Evolutionary conservation across 495 filamentous ascomycete genomes (phyloP), one percentile per base, ranked within the genome.

Genomic region (Lindgomyces ingoldianus): DNA sequence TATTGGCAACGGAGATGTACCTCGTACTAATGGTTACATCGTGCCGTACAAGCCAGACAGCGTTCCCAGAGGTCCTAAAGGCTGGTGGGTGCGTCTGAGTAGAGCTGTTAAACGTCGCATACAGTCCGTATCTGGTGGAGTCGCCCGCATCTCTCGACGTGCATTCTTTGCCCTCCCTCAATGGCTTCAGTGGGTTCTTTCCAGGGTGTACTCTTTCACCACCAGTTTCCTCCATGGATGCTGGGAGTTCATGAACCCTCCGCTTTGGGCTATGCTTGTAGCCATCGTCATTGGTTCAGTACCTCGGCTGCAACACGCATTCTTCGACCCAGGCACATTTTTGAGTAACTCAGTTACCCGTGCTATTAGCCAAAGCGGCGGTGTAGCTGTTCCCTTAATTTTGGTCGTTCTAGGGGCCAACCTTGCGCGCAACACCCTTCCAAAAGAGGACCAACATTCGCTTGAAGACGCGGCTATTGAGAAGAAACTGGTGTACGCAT

Each of bases 181-280:
- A 3, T 76, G 83, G 3, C 25, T 88, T 0, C 88, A 90, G 69
- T 81, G 76, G 22, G 56, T 68, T 0, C 72, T 93, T 3, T 73
- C 76, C 4, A 75, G 70, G 18, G 60, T 80, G n/a, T 73, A 75
- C 36, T 73, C 67, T 27, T 76, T 76, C 26, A 30, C 78, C 55
- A 39, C 70, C n/a, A 80, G 79, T 12, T 88, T 93, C 69, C 72
- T 83, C 54, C 67, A 74, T 39, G 91, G 91, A 30, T 64, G 89
- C 9, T 92, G 89, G 89, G 88, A 89, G 36, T 94, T 96, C 75
- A 98, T 98, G 94, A 98, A 98, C 75, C 93, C 94, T 4, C 95
- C 94, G 0, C 85, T 98, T 1, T 98, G 93, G 91, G 93, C 94
- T 10, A 98, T 98, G 93, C 80, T 98, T 1, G 76, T 84, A 19